Conservation (phyloP, 495 filamentous ascomycete species). For the Penicillium waksmanii region DNA sequence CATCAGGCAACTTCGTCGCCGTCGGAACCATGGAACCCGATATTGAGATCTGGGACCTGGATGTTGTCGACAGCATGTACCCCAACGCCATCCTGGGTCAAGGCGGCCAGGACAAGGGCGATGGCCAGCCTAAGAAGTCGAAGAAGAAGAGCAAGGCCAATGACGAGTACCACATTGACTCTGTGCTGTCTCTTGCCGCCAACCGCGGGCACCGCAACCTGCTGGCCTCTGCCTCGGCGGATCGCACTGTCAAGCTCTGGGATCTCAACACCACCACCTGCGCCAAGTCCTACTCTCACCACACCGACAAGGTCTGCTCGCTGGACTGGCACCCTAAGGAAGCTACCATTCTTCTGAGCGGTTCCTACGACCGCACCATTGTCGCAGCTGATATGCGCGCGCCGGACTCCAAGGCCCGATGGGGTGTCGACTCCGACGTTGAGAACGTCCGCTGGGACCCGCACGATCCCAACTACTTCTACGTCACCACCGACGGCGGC, state of each 20-base stretch:
- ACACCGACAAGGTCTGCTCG: conserved; percentile 96
- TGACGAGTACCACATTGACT: conserved; percentile 91
- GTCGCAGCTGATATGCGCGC: conserved; percentile 93
- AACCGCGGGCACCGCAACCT: conserved; percentile 93
- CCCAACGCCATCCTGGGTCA: conserved; percentile 96
- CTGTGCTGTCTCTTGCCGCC: conserved; percentile 84
- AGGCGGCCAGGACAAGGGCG: conserved; percentile 56
- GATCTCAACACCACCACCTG: conserved; percentile 89
- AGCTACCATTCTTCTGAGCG: conserved; percentile 84
- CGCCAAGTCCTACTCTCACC: conserved; percentile 88
- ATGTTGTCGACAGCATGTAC: conserved; percentile 95
- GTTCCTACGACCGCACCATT: conserved; percentile 91
- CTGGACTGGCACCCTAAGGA: conserved; percentile 88
- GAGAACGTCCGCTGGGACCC: conserved; percentile 92
- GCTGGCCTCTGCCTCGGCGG: conserved; percentile 93
- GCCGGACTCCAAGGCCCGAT: conserved; percentile 78
- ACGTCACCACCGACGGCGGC: conserved; percentile 89
- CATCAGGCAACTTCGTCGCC: conserved; percentile 82
- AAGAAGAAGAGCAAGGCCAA: conserved; percentile 89
- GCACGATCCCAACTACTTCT: conserved; percentile 91
- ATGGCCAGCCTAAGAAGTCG: conserved; percentile 60
- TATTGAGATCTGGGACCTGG: conserved; percentile 98
- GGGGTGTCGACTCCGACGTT: conserved; percentile 93
- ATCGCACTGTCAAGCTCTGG: conserved; percentile 97
- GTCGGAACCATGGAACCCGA: conserved; percentile 97